A percentile compares a stretch with the other conserved stretches of the same genome.
Conservation (phyloP, 257 asterid species). For the Primulina huaijiensis region DNA sequence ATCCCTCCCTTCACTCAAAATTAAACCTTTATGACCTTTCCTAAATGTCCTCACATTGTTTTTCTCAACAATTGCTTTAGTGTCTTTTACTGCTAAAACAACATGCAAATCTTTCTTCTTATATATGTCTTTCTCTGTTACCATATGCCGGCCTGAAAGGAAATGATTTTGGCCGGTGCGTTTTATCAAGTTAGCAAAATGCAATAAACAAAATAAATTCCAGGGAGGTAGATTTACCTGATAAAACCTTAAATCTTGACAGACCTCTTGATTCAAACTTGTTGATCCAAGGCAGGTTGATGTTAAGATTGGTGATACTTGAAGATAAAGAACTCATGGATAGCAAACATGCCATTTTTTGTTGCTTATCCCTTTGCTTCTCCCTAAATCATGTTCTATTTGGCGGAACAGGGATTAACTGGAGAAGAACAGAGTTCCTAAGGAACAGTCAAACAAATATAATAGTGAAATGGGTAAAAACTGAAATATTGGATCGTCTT, state of each 20-base stretch:
- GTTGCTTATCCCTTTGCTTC: background rate
- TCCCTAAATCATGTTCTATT: background rate
- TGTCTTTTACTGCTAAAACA: slow-evolving; percentile 36
- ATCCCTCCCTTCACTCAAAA: slow-evolving; percentile 85
- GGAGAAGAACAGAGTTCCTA: background rate
- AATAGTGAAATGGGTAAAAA: background rate
- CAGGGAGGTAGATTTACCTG: slow-evolving; percentile 40
- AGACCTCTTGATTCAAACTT: slow-evolving; percentile 25
- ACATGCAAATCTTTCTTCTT: slow-evolving; percentile 26
- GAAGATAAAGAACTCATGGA: slow-evolving; percentile 45
- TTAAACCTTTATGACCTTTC: slow-evolving; percentile 44
- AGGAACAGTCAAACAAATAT: background rate
- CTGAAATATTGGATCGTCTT: no score
- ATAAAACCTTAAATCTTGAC: slow-evolving; percentile 37
- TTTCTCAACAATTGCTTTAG: slow-evolving; percentile 41
- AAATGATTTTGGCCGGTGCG: slow-evolving; percentile 14
- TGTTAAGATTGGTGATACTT: slow-evolving; percentile 22
- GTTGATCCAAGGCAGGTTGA: slow-evolving; percentile 31
- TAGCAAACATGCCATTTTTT: slow-evolving; percentile 34
- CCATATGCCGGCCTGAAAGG: slow-evolving; percentile 38
- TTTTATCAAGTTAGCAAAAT: slow-evolving; percentile 14
- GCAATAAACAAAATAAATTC: slow-evolving; percentile 9
- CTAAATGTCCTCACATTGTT: slow-evolving; percentile 32
- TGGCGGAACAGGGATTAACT: background rate
- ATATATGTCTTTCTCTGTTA: slow-evolving; percentile 24